Evolutionary conservation across 805 yeast genomes (phyloP), one percentile per base, ranked within the genome.

Genomic region (Wickerhamomyces rabaulensis): DNA sequence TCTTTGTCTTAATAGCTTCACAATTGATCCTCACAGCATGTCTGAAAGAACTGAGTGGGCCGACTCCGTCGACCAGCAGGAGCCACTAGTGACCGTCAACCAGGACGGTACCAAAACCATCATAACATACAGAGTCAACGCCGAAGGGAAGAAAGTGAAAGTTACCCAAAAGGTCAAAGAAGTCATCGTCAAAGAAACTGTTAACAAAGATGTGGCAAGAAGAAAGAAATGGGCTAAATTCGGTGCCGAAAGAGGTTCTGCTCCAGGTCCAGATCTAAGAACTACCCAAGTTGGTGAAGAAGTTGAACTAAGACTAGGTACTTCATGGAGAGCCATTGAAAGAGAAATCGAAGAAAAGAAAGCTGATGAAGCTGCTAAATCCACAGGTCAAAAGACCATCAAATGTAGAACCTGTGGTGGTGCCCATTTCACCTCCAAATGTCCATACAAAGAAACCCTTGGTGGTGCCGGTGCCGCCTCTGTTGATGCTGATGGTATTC

Each of bases 361-460:
- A 58, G 72, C 69, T 44, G 65, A 68, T 45, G 74, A 67, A 62
- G 69, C 67, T 60, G 69, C 70, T 64, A 75, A 64, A 73, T 70
- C 68, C 63, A 69, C 65, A 54, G 67, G 67, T 64, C 70, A 71
- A 53, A 74, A 71, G 57, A 65, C 78, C 52, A 68, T 81, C 54
- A 71, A 69, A 58, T 94, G 99, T 80, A 87, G 97, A 79, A 72
- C 78, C 46, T 94, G 99, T 84, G 87, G 86, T 51, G 97, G 96
- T 63, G 85, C 81, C 56, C 99, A 94, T 76, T 87, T 83, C 78
- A 87, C 97, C 38, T 73, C 89, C 66, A 84, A 85, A 72, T 94
- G 99, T 86, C 99, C 99, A 53, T 89, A 80, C 79, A 91, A 87
- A 73, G 95, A 85, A 60, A 86, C 94, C 35, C 74, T 92, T 65